These are phyloP conservation scores for Parascedosporium putredinis DNA, from an alignment of 2,329 filamentous ascomycete genomes.

Conservation along the genomic window DNA sequence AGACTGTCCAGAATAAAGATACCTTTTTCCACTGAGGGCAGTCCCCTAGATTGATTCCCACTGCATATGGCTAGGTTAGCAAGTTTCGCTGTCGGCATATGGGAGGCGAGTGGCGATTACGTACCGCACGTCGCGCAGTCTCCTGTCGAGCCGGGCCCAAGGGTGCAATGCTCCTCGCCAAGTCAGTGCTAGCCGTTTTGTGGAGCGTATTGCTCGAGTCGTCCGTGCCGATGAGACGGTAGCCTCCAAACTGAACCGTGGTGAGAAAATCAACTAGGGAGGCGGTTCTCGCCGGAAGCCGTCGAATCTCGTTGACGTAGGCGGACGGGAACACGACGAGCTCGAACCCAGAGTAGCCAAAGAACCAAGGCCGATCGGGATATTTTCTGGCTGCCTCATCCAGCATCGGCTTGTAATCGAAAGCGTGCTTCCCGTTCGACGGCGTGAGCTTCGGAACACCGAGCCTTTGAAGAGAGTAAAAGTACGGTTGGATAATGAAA, in stretches of 20 bases:
- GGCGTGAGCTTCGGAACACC: slow-evolving; percentile 4
- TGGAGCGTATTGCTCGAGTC: slow-evolving; percentile 6
- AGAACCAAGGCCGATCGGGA: slow-evolving; percentile 3
- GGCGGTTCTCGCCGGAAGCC: slow-evolving; percentile 1
- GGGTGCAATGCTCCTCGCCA: slow-evolving; percentile 3
- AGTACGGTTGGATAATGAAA: slow-evolving; percentile 1
- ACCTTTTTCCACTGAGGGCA: slow-evolving; percentile 5
- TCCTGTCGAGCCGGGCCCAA: slow-evolving; percentile 2
- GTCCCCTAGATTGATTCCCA: background rate
- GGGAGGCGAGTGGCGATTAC: background rate
- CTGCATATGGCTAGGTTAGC: background rate
- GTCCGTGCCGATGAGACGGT: slow-evolving; percentile 3
- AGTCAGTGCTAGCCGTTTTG: slow-evolving; percentile 5
- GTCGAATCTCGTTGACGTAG: slow-evolving; percentile 4
- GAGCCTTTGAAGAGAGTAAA: slow-evolving; percentile 2
- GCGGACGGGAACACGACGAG: slow-evolving; percentile 3
- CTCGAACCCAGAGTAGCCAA: slow-evolving; percentile 6
- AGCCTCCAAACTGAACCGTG: slow-evolving; percentile 6
- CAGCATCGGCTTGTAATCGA: slow-evolving; percentile 7
- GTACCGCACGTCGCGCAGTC: slow-evolving; percentile 4
- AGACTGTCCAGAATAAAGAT: slow-evolving; percentile 6
- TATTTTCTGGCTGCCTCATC: slow-evolving; percentile 2
- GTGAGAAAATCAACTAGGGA: slow-evolving; percentile 5
- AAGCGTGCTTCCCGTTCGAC: slow-evolving; percentile 4
- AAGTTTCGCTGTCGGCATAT: background rate